Percentiles rank a stretch among this genome's conserved stretches.
Conservation (phyloP, 208 protist genomes). For the Borovskyia barvae region DNA sequence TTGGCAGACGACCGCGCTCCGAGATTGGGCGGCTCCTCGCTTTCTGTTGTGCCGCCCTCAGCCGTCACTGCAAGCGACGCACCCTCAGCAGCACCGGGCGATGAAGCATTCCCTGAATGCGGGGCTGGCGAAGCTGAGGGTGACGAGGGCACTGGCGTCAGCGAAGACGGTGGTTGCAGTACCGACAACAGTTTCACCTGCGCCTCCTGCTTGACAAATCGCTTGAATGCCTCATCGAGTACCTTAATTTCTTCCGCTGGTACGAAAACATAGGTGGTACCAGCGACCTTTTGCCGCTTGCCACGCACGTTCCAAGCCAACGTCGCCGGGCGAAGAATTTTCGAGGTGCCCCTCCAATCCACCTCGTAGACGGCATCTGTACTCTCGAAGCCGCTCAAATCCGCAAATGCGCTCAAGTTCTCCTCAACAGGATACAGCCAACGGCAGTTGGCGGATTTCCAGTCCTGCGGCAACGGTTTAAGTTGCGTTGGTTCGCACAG, state of each 20-base stretch:
- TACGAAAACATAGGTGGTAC: slow-evolving; percentile 57
- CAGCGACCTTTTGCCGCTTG: slow-evolving; percentile 37
- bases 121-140: no score
- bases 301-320: slow-evolving; percentile 54
- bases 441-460: slow-evolving; percentile 51
- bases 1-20: no score
- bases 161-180: not conserved
- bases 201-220: slow-evolving; percentile 56
- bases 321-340: slow-evolving; percentile 57
- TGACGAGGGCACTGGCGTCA: no score
- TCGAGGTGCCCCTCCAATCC: slow-evolving; percentile 32
- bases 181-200: slow-evolving; percentile 7
- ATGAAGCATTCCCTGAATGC: no score
- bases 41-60: no score
- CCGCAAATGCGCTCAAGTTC: slow-evolving; percentile 33
- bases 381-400: slow-evolving; percentile 43
- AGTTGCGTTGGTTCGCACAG: slow-evolving; percentile 48
- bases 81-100: no score
- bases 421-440: slow-evolving; percentile 79
- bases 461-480: slow-evolving; percentile 45
- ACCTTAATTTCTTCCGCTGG: slow-evolving; percentile 46
- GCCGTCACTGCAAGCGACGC: no score
- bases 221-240: slow-evolving; percentile 60
- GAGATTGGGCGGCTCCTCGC: no score
- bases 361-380: slow-evolving; percentile 69